Conservation (phyloP, 345 rosid species). For the Erucastrum elatum region DNA sequence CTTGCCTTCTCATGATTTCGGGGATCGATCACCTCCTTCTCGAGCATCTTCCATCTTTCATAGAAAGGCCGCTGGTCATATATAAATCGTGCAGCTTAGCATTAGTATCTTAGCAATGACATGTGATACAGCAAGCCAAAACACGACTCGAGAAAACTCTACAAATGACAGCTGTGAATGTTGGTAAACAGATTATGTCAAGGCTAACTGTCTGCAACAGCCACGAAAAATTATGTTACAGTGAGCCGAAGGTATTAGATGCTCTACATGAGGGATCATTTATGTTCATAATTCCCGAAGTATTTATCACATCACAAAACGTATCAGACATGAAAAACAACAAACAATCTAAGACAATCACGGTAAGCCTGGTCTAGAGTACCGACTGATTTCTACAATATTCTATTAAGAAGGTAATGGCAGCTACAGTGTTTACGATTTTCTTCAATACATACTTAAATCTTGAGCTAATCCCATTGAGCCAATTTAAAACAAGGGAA, state of each 20-base stretch:
- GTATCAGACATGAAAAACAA: constrained; percentile 4
- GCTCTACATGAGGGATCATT: background rate
- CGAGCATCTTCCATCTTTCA: constrained; percentile 96
- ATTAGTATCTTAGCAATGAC: constrained; percentile 33
- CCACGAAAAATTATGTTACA: background rate
- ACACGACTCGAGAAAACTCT: background rate
- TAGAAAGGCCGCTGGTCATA: constrained; percentile 83
- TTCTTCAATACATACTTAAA: constrained; percentile 14
- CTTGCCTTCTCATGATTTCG: constrained; percentile 81
- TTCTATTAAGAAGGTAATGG: constrained; percentile 4
- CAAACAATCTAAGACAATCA: background rate
- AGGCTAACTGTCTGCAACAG: background rate
- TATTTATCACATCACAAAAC: background rate
- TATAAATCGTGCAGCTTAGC: background rate
- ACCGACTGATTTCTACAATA: background rate
- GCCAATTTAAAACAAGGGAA: background rate
- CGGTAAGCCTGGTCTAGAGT: background rate
- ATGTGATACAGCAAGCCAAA: constrained; percentile 25
- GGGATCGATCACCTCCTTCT: constrained; percentile 92
- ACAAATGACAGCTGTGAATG: constrained; percentile 1
- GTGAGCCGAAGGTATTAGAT: background rate
- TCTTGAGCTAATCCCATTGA: background rate
- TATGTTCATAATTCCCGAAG: background rate
- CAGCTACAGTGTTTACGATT: constrained; percentile 9
- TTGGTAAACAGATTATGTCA: constrained; percentile 2